Percentiles rank a stretch among this genome's conserved stretches.
Conservation (phyloP, 345 rosid genomes). For the Camelina sativa region DNA sequence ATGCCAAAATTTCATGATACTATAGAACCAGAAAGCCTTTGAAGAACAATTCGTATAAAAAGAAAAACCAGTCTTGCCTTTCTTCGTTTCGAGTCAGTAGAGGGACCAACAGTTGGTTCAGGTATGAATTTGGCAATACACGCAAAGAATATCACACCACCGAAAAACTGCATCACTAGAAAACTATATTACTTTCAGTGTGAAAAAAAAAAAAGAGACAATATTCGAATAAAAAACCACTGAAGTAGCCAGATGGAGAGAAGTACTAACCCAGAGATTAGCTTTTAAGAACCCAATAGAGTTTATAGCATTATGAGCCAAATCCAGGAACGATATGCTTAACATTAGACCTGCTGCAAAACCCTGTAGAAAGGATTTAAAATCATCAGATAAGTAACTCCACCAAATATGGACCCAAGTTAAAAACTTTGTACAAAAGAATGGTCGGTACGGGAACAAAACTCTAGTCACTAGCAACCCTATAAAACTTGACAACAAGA, state of each 20-base stretch:
- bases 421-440: slow-evolving; percentile 3
- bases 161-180: slow-evolving; percentile 72
- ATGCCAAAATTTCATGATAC: slow-evolving; percentile 35
- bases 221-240: slow-evolving; percentile 11
- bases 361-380: slow-evolving; percentile 60
- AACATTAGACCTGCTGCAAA: slow-evolving; percentile 99
- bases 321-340: slow-evolving; percentile 95
- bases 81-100: slow-evolving; percentile 65
- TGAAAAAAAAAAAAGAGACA: slow-evolving; percentile 1
- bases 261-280: slow-evolving; percentile 87
- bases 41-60: not conserved
- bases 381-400: slow-evolving; percentile 36
- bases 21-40: slow-evolving; percentile 21
- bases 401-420: not conserved
- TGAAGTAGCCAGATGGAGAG: slow-evolving; percentile 27
- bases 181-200: slow-evolving; percentile 43
- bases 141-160: slow-evolving; percentile 90
- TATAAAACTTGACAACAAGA: slow-evolving; percentile 20
- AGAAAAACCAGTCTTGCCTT: slow-evolving; percentile 57
- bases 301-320: slow-evolving; percentile 96
- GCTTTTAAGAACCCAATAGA: slow-evolving; percentile 94
- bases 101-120: slow-evolving; percentile 71
- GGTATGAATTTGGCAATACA: slow-evolving; percentile 86
- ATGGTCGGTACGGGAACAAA: not conserved
- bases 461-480: slow-evolving; percentile 2